Percentiles rank a stretch among this genome's conserved stretches.
phyloP scores from a whole-genome alignment of 2,329 filamentous ascomycete species.

The Aureobasidium vineae region DNA sequence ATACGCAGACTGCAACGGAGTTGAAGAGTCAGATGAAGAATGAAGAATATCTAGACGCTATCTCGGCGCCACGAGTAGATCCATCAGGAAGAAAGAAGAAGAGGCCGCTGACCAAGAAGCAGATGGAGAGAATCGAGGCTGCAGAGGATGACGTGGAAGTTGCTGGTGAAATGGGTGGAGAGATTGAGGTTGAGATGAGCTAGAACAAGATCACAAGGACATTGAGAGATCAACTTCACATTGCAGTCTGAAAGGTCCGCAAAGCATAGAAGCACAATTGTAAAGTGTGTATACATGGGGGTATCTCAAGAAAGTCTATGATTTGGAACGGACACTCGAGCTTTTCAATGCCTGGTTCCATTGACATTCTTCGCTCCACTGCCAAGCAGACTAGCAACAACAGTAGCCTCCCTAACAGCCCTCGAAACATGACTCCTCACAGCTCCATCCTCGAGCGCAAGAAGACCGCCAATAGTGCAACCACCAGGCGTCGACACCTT shows the following conservation, averaged over 20 bases:
- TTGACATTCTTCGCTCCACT: constrained; percentile 53
- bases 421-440: constrained; percentile 66
- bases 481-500: constrained; percentile 76
- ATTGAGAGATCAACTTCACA: no score
- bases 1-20: constrained; percentile 44
- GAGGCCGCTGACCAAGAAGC: constrained; percentile 35
- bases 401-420: constrained; percentile 68
- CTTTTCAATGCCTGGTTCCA: constrained; percentile 37
- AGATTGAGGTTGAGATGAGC: constrained; percentile 15
- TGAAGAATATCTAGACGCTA: constrained; percentile 61
- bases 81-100: constrained; percentile 43
- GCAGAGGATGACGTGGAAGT: constrained; percentile 27
- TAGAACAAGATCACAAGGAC: neutral
- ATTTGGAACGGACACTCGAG: neutral
- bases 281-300: neutral
- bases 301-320: neutral
- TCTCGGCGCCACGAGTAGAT: constrained; percentile 54
- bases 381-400: constrained; percentile 66
- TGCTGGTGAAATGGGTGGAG: constrained; percentile 16
- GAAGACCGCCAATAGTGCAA: constrained; percentile 71
- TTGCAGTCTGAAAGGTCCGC: neutral
- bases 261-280: neutral
- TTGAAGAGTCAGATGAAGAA: constrained; percentile 57
- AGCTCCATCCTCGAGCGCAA: constrained; percentile 70
- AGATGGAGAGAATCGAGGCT: constrained; percentile 32